Evolutionary conservation across 331 rosid genomes (phyloP).

Genomic region (Erythrophleum ivorense): DNA sequence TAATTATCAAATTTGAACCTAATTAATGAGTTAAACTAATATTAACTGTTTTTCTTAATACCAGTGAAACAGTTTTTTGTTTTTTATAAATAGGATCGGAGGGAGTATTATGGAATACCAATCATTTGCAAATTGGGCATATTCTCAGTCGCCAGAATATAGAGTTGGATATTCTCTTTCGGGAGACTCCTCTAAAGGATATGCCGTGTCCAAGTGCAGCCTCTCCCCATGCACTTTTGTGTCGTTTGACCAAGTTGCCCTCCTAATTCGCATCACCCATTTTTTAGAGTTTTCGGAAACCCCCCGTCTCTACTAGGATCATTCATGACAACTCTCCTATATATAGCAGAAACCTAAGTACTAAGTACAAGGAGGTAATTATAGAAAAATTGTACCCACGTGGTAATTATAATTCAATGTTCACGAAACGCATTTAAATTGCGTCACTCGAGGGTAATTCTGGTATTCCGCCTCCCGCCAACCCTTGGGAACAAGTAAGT

Average conservation of each 20-base stretch:
- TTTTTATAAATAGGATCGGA: no score
- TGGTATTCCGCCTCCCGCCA: not conserved
- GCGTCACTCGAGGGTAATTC: not conserved
- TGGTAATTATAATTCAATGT: not conserved
- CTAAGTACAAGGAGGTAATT: no score
- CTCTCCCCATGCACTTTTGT: not conserved
- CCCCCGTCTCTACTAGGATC: no score
- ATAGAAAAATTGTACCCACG: no score
- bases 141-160: constrained; percentile 59
- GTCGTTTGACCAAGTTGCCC: constrained; percentile 45
- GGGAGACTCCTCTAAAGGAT: constrained; percentile 38
- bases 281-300: not conserved
- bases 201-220: constrained; percentile 41
- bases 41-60: no score
- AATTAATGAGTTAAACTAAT: no score
- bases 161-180: constrained; percentile 73
- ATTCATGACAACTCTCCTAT: no score
- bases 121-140: constrained; percentile 57
- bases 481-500: not conserved
- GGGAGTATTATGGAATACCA: constrained; percentile 36
- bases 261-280: not conserved
- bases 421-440: not conserved
- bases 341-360: no score
- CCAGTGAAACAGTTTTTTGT: no score
- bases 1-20: no score